A percentile compares a stretch with the other conserved stretches of the same genome.
Conservation (phyloP, 306 rosid species). For the Gillenia trifoliata region DNA sequence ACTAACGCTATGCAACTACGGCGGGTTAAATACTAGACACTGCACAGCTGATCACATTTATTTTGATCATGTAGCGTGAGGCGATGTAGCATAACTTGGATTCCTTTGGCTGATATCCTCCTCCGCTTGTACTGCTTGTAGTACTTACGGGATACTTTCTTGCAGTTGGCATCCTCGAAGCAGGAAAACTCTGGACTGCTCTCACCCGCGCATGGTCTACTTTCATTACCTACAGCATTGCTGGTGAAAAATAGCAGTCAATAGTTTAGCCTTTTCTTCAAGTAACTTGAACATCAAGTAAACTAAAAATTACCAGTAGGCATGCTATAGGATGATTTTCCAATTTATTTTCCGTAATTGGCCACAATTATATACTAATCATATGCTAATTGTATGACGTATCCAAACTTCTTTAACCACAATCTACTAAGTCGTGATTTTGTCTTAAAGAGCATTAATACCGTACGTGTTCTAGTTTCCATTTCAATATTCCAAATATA, state of each 20-base stretch:
- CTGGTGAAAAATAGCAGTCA: slow-evolving; percentile 24
- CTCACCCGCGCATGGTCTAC: slow-evolving; percentile 17
- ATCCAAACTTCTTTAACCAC: not conserved
- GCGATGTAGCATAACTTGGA: not conserved
- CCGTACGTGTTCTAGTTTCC: not conserved
- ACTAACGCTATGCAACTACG: not conserved
- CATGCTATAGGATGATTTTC: not conserved
- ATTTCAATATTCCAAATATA: slow-evolving; percentile 10
- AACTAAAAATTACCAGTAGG: not conserved
- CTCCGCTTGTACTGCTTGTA: slow-evolving; percentile 40
- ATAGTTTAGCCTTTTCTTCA: too few relatives aligned
- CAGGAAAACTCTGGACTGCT: slow-evolving; percentile 21
- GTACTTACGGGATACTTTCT: not conserved
- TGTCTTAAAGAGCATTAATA: not conserved
- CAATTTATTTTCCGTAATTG: not conserved
- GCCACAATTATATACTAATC: too few relatives aligned
- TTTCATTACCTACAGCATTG: slow-evolving; percentile 17
- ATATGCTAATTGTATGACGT: not conserved
- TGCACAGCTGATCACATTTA: not conserved
- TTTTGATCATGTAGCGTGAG: not conserved
- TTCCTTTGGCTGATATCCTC: slow-evolving; percentile 18
- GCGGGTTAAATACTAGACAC: not conserved
- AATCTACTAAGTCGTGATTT: not conserved
- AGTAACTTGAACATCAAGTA: not conserved
- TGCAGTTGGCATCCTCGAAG: slow-evolving; percentile 1